Base-by-base conservation (phyloP, 2,329 filamentous ascomycete genomes). In the Venturia asperata region DNA sequence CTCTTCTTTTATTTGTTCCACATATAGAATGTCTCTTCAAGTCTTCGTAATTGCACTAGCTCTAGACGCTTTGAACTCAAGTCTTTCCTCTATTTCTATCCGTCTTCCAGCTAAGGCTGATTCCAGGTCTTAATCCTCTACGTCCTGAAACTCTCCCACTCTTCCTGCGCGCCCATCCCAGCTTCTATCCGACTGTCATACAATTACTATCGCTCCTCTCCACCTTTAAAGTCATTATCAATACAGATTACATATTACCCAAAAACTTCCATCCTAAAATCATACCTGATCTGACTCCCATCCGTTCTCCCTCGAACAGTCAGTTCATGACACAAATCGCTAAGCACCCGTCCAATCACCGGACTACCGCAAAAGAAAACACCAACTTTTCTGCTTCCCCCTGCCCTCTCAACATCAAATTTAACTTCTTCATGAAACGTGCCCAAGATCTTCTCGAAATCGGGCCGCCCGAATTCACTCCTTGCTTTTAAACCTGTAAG, bases 181-280 rank as follows among this genome's bases (percentile, higher is more conserved):
- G n/a, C n/a, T n/a, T n/a, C n/a, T n/a, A n/a, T n/a, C n/a, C n/a
- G n/a, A n/a, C n/a, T n/a, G 2, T 13, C 21, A 15, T 9, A 27
- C 47, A 15, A 9, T 27, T 7, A 24, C 47, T 13, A 10, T 15
- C 2, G 47, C 47, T 49, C 21, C 21, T 11, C 1, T 11, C 21
- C 21, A 27, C 21, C 2, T 27, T 49, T 7, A 27, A 27, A 21
- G 30, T 34, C 30, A 6, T 34, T 9, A 5, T 27, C 21, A 27
- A 27, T 27, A 27, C 7, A 49, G 27, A 5, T 49, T 11, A 27
- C 21, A 27, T 9, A 49, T 37, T 68, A 81, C 3, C 78, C 80
- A 74, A 85, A 85, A 0, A 85, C 81, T 68, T 85, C 83, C 65
- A 83, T 82, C 77, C 83, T 81, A 64, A 85, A 85, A 64, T 82